Percentiles rank a stretch among this genome's conserved stretches.
Conservation (phyloP, 441 rosid species). For the Brassica balearica region DNA sequence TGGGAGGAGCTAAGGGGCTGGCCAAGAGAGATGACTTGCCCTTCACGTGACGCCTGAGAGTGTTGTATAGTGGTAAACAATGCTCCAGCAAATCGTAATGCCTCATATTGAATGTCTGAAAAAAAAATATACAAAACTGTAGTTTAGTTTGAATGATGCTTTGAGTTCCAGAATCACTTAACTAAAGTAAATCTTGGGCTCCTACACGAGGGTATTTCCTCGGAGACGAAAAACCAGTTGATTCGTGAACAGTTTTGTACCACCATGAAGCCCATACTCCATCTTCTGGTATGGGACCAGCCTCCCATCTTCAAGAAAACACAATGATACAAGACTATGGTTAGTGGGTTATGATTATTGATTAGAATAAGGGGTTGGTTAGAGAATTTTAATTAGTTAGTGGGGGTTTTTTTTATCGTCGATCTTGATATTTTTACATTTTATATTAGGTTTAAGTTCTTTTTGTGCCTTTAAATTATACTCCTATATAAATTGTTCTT, state of each 20-base stretch:
- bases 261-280: conserved; percentile 95
- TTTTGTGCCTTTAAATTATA: not conserved
- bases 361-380: not conserved
- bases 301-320: conserved; percentile 60
- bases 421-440: not conserved
- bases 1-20: conserved; percentile 59
- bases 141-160: conserved; percentile 13
- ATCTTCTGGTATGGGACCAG: conserved; percentile 80
- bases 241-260: conserved; percentile 69
- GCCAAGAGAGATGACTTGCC: conserved; percentile 53
- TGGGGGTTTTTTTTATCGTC: not conserved
- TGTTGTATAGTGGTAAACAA: conserved; percentile 77
- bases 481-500: not conserved
- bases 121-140: not conserved
- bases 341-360: not conserved
- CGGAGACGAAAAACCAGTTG: conserved; percentile 59
- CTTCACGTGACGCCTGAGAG: conserved; percentile 65
- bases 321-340: not conserved
- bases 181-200: not conserved
- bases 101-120: conserved; percentile 69
- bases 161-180: not conserved
- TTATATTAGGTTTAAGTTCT: not conserved
- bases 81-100: conserved; percentile 77
- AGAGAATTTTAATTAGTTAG: not conserved
- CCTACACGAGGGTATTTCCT: conserved; percentile 55